phyloP scores from a whole-genome alignment of 176 grass and related monocot species.

The Tillandsia leiboldiana region DNA sequence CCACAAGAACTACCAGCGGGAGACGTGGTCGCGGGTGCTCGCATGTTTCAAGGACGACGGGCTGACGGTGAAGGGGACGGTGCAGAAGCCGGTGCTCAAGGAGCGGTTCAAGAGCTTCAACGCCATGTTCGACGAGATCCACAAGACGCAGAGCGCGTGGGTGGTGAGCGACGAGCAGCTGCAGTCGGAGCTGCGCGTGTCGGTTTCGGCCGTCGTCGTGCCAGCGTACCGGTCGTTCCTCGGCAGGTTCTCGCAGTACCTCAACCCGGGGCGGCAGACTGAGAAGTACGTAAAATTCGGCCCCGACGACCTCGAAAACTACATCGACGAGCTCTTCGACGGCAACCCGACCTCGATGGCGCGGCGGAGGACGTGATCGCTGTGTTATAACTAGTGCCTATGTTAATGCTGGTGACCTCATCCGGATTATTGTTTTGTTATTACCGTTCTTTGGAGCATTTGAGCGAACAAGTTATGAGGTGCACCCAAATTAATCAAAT shows the following conservation, averaged over 20 bases:
- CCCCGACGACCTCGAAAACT: conserved; percentile 68
- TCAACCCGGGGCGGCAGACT: conserved; percentile 47
- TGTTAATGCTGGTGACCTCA: neutral
- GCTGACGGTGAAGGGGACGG: conserved; percentile 53
- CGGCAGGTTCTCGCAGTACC: conserved; percentile 46
- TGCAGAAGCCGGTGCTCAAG: conserved; percentile 68
- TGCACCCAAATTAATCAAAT: neutral
- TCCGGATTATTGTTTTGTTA: neutral
- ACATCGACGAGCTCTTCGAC: conserved; percentile 79
- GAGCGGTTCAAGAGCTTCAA: conserved; percentile 93
- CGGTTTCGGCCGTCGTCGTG: conserved; percentile 68
- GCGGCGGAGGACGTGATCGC: conserved; percentile 31
- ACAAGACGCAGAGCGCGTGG: conserved; percentile 73
- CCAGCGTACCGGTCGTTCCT: conserved; percentile 82
- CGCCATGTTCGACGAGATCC: conserved; percentile 76
- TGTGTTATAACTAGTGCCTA: neutral
- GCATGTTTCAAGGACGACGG: conserved; percentile 56
- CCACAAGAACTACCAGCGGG: conserved; percentile 97
- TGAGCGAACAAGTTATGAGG: neutral
- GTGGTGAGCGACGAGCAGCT: conserved; percentile 83
- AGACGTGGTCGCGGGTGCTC: conserved; percentile 74
- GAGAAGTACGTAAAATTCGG: conserved; percentile 86
- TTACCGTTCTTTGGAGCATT: neutral
- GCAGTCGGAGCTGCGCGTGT: conserved; percentile 88
- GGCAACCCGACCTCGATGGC: conserved; percentile 61